These are phyloP conservation scores for Arbutus unedo DNA, from an alignment of 148 eudicot genomes.

Conservation along the genomic window DNA sequence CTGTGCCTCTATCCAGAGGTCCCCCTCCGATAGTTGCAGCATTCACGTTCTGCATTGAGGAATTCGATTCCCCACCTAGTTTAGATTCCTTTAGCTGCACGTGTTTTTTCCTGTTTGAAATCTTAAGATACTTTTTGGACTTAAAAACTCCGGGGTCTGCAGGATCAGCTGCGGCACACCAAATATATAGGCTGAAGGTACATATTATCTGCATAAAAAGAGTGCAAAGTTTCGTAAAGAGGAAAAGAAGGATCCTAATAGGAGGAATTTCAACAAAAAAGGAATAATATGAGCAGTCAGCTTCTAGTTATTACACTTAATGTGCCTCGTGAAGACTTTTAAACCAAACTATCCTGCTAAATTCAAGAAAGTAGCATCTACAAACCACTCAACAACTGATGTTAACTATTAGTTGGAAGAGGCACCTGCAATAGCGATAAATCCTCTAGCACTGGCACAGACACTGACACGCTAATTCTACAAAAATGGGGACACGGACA, in stretches of 20 bases:
- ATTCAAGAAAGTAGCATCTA: not conserved
- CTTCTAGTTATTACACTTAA: not conserved
- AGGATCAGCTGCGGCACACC: slow-evolving; percentile 99
- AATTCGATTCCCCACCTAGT: slow-evolving; percentile 49
- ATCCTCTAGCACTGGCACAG: no score
- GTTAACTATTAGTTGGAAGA: not conserved
- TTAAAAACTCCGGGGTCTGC: slow-evolving; percentile 88
- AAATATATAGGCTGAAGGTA: slow-evolving; percentile 76
- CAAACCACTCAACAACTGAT: not conserved
- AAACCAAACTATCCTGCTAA: not conserved
- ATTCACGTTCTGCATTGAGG: slow-evolving; percentile 50
- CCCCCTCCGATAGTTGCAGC: slow-evolving; percentile 41
- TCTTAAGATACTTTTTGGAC: slow-evolving; percentile 79
- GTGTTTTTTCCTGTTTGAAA: slow-evolving; percentile 34
- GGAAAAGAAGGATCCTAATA: slow-evolving; percentile 4
- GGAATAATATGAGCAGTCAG: not conserved
- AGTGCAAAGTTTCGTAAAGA: not conserved
- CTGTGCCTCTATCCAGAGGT: slow-evolving; percentile 32
- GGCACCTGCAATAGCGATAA: not conserved
- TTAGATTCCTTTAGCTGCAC: slow-evolving; percentile 44
- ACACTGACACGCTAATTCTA: no score
- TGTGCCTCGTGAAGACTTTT: not conserved
- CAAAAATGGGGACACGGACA: no score
- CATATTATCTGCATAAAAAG: slow-evolving; percentile 52
- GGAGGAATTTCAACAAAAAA: not conserved